phyloP scores from a whole-genome alignment of 2,329 filamentous ascomycete genomes.

The Trichoderma atrobrunneum region DNA sequence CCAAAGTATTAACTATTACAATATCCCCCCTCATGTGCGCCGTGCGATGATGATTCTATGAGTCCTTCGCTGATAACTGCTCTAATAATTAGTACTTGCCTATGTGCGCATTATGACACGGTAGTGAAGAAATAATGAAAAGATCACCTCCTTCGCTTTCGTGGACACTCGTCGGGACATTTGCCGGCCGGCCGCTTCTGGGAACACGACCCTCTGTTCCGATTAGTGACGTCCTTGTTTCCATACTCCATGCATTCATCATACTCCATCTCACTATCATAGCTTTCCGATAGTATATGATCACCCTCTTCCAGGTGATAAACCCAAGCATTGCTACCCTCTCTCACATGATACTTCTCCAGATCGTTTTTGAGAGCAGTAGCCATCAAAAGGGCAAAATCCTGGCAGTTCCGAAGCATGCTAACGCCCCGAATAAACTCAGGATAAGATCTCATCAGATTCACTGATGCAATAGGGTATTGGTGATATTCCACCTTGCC shows the following conservation, averaged over 20 bases:
- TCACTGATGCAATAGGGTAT: slow-evolving; percentile 20
- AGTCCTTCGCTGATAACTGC: background rate
- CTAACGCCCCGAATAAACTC: slow-evolving; percentile 22
- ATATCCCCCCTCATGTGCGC: background rate
- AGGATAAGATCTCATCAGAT: slow-evolving; percentile 21
- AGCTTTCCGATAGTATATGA: background rate
- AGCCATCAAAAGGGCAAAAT: slow-evolving; percentile 22
- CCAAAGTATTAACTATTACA: background rate
- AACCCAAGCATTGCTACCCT: background rate
- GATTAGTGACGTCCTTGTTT: background rate
- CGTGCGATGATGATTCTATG: background rate
- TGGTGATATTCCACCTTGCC: slow-evolving; percentile 27
- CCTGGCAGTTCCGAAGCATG: slow-evolving; percentile 27
- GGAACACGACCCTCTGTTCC: background rate
- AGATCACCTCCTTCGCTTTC: background rate
- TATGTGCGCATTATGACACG: background rate
- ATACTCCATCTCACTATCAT: background rate
- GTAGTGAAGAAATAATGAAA: background rate
- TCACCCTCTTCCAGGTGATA: background rate
- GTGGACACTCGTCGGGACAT: background rate
- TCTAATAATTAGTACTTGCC: background rate
- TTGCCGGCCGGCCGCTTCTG: background rate
- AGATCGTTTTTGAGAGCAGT: slow-evolving; percentile 23
- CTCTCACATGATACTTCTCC: slow-evolving; percentile 21
- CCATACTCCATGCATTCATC: background rate